A percentile compares a stretch with the other conserved stretches of the same genome.
Evolutionary conservation across 306 rosid species (phyloP).

Genomic region (Cucumis cinereus): DNA sequence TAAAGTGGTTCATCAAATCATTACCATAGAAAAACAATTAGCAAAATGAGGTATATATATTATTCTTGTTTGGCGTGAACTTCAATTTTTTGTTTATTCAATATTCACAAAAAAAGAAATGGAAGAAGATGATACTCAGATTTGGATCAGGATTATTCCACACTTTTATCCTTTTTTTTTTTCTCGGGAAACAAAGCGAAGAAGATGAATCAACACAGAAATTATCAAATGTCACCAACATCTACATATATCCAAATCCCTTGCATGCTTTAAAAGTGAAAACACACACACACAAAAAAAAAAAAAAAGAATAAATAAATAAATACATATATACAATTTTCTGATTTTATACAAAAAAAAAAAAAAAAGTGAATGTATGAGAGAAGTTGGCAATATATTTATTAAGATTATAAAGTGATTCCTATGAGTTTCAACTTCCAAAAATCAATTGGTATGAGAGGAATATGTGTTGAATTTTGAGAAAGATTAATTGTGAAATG

Average conservation of each 20-base stretch:
- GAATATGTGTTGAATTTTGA: no score
- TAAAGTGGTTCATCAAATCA: background rate
- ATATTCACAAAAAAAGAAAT: background rate
- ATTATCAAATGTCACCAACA: background rate
- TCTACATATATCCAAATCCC: background rate
- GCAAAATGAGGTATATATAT: background rate
- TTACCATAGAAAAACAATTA: background rate
- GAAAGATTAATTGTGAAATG: no score
- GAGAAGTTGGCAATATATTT: no score
- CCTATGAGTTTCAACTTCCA: no score
- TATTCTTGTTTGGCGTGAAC: background rate
- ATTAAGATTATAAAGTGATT: no score
- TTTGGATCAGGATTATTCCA: background rate
- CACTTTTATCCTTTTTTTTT: background rate
- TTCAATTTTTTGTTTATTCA: background rate
- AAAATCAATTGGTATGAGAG: no score
- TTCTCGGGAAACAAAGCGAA: background rate
- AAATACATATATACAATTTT: no score
- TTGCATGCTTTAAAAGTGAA: slow-evolving; percentile 2
- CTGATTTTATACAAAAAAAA: background rate
- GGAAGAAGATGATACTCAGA: background rate
- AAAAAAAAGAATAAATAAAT: no score
- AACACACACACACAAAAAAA: no score
- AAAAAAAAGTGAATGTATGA: background rate
- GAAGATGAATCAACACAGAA: background rate